Base-by-base conservation (phyloP, 2,329 filamentous ascomycete species). In the Aspergillus aculeatus region DNA sequence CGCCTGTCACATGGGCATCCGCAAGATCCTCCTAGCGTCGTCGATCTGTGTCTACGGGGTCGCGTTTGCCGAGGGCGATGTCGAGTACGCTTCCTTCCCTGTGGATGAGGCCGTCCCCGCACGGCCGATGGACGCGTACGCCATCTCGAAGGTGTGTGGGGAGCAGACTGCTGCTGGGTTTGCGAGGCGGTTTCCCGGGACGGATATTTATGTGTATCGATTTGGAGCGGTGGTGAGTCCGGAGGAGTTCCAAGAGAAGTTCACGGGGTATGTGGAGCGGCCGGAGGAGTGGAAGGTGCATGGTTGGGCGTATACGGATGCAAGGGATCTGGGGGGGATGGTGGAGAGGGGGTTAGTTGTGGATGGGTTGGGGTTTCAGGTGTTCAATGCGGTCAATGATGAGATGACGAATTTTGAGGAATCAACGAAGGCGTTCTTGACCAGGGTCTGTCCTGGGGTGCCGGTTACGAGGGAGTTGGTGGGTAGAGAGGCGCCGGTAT, bases 351-450 rank as follows among this genome's bases (percentile, higher is more conserved):
- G 77, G 19, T 77, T 87, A 61, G 83, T 81, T 64, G 78, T 80
- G n/a, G 61, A 57, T 66, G 84, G 83, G 0, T 66, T 88, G 10
- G 85, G 85, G 0, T 88, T 86, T 64, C 84, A 88, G 67, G 74
- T 87, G 0, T 88, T 88, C 72, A 88, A 88, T 67, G 85, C 84
- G 1, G 86, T 84, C 0, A 88, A 88, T 66, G 81, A 86, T 66
- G 83, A 79, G 2, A 87, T 87, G 52, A 88, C 85, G 0, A 82
- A 69, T 53, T 62, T 82, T 3, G 79, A 75, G 9, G 70, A 77
- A 23, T 80, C 82, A 0, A 86, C 84, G 0, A 74, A 73, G 48
- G 77, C 83, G 58, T 84, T 86, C 59, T 66, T 87, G 56, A 74
- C 79, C 66, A 76, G 81, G 66, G 73, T 73, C 10, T 81, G 77